phyloP scores from a whole-genome alignment of 2,329 filamentous ascomycete genomes.

The Dactylellina drechsleri region DNA sequence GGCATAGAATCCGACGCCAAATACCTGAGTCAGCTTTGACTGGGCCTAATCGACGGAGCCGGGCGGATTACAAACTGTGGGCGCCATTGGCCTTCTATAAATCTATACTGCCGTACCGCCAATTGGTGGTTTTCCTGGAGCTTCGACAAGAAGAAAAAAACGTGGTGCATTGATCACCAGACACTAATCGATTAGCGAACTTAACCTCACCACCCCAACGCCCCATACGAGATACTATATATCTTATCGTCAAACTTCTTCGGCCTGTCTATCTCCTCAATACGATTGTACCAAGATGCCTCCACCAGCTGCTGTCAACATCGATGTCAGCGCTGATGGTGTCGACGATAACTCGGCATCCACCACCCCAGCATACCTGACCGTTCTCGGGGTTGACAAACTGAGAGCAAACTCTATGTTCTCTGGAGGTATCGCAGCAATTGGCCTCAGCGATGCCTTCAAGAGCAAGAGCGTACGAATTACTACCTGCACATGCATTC shows the following conservation, averaged over 20 bases:
- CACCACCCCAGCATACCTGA: conserved; percentile 44
- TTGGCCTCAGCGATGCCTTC: conserved; percentile 52
- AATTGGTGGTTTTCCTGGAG: conserved; percentile 13
- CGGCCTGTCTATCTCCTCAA: neutral
- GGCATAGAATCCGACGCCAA: conserved; percentile 48
- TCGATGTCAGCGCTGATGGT: conserved; percentile 39
- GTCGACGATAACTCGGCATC: conserved; percentile 42
- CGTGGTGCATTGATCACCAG: conserved; percentile 9
- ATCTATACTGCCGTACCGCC: conserved; percentile 29
- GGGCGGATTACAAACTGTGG: conserved; percentile 37
- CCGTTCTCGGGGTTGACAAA: conserved; percentile 49
- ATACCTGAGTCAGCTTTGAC: conserved; percentile 33
- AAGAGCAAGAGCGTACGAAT: conserved; percentile 50
- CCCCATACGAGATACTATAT: conserved; percentile 2
- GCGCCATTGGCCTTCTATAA: conserved; percentile 36
- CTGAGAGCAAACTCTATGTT: conserved; percentile 51
- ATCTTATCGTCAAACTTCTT: conserved; percentile 12
- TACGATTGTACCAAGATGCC: conserved; percentile 31
- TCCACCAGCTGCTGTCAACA: conserved; percentile 43
- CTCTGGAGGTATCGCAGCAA: conserved; percentile 48
- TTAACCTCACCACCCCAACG: conserved; percentile 28
- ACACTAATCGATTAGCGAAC: conserved; percentile 15
- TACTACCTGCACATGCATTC: neutral
- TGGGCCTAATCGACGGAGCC: conserved; percentile 24
- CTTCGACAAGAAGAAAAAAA: conserved; percentile 14